These are phyloP conservation scores for Aspergillus transmontanensis DNA, from an alignment of 2,329 filamentous ascomycete species.

Conservation along the genomic window DNA sequence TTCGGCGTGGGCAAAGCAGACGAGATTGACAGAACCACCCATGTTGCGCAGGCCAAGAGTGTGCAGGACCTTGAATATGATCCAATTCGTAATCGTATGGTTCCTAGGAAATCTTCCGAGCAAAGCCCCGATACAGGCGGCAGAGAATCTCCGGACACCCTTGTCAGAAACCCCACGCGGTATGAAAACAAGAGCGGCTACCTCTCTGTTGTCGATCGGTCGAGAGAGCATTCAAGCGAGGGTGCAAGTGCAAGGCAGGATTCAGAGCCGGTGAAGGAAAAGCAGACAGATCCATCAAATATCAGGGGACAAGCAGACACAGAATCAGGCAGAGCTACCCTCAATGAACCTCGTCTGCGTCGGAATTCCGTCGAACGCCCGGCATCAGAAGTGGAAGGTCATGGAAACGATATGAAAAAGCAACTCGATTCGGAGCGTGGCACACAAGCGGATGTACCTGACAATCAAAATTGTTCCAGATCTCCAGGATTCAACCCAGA, in stretches of 20 bases:
- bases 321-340: not conserved
- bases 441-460: not conserved
- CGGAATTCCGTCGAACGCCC: no score
- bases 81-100: slow-evolving; percentile 46
- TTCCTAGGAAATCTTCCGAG: slow-evolving; percentile 21
- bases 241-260: not conserved
- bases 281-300: not conserved
- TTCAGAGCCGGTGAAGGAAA: not conserved
- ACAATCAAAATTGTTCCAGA: not conserved
- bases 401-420: not conserved
- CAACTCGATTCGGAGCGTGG: not conserved
- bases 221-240: not conserved
- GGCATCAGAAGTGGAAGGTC: not conserved
- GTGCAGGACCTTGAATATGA: slow-evolving; percentile 37
- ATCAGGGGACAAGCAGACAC: no score
- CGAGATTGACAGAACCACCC: not conserved
- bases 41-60: not conserved
- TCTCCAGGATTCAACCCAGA: not conserved
- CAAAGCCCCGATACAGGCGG: not conserved
- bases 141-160: not conserved
- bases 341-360: not conserved
- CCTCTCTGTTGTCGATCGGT: slow-evolving; percentile 6
- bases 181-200: slow-evolving; percentile 4
- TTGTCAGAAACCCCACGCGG: not conserved
- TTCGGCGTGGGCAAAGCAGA: slow-evolving; percentile 20